Percentiles rank a stretch among this genome's conserved stretches.
Conservation (phyloP, 768 basidiomycete genomes). For the Xanthoconium stramineum region DNA sequence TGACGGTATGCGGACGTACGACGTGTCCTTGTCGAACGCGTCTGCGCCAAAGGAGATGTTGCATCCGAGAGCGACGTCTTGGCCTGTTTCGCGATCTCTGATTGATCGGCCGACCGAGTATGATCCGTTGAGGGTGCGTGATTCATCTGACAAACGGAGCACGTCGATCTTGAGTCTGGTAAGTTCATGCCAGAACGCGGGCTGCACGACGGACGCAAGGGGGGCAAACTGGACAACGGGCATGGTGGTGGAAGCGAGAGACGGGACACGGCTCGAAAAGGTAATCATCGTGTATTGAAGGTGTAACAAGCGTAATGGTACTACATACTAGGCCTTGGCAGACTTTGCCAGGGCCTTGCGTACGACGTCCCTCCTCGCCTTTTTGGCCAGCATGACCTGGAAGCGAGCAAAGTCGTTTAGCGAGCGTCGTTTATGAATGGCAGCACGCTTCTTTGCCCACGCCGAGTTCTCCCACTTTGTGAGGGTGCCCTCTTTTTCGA, state of each 20-base stretch:
- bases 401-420: slow-evolving; percentile 93
- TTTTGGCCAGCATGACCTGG: slow-evolving; percentile 84
- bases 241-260: slow-evolving; percentile 27
- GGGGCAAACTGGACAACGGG: slow-evolving; percentile 85
- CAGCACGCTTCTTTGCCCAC: slow-evolving; percentile 87
- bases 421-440: slow-evolving; percentile 67
- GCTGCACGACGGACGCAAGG: slow-evolving; percentile 82
- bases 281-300: not conserved
- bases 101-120: slow-evolving; percentile 72
- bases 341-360: slow-evolving; percentile 66
- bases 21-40: slow-evolving; percentile 49
- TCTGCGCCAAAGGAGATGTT: slow-evolving; percentile 63
- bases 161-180: slow-evolving; percentile 89
- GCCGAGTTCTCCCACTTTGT: slow-evolving; percentile 86
- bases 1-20: slow-evolving; percentile 36
- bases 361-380: slow-evolving; percentile 74
- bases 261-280: not conserved
- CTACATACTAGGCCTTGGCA: slow-evolving; percentile 15
- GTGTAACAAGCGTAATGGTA: not conserved
- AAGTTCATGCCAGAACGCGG: slow-evolving; percentile 91
- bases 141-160: slow-evolving; percentile 74
- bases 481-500: slow-evolving; percentile 80
- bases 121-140: slow-evolving; percentile 58
- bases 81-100: slow-evolving; percentile 72
- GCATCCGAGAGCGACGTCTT: slow-evolving; percentile 68